Conservation (phyloP, 2,329 filamentous ascomycete species). For the Aotearoamyces nothofagi region DNA sequence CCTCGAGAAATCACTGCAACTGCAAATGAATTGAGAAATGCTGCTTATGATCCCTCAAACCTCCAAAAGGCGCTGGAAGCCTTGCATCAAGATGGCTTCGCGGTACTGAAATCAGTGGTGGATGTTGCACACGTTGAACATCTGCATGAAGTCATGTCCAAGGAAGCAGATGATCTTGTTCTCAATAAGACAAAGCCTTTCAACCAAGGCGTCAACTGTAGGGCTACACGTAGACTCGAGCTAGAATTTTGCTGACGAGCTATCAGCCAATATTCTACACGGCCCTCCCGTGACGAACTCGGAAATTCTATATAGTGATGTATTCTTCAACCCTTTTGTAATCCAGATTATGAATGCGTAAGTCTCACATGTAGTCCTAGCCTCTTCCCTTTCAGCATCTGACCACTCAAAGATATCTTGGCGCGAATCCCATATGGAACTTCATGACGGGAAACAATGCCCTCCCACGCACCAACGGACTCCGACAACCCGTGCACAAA, state of each 20-base stretch:
- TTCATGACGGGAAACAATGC: conserved; percentile 26
- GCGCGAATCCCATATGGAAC: conserved; percentile 23
- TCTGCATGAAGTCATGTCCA: conserved; percentile 20
- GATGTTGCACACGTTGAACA: conserved; percentile 20
- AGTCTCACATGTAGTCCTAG: conserved; percentile 5
- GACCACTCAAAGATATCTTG: conserved; percentile 23
- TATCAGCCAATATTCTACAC: conserved; percentile 24
- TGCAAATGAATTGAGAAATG: conserved; percentile 11
- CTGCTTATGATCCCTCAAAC: conserved; percentile 14
- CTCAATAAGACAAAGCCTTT: conserved; percentile 16
- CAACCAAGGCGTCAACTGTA: conserved; percentile 22
- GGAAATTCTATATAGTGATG: conserved; percentile 20
- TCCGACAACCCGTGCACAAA: conserved; percentile 24
- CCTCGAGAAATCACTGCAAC: conserved; percentile 11
- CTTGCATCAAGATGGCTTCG: conserved; percentile 22
- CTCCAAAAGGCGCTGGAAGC: conserved; percentile 21
- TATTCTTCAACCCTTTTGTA: conserved; percentile 26
- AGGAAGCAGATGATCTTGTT: conserved; percentile 20
- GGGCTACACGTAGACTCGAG: background rate
- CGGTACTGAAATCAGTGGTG: conserved; percentile 22
- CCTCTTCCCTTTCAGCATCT: conserved; percentile 17
- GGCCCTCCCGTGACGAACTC: conserved; percentile 20
- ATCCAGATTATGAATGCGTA: conserved; percentile 24
- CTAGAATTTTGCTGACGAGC: conserved; percentile 2
- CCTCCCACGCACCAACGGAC: conserved; percentile 19